Evolutionary conservation across 192 early-diverging fungal genomes (phyloP).

Genomic region (Coemansia sp.): DNA sequence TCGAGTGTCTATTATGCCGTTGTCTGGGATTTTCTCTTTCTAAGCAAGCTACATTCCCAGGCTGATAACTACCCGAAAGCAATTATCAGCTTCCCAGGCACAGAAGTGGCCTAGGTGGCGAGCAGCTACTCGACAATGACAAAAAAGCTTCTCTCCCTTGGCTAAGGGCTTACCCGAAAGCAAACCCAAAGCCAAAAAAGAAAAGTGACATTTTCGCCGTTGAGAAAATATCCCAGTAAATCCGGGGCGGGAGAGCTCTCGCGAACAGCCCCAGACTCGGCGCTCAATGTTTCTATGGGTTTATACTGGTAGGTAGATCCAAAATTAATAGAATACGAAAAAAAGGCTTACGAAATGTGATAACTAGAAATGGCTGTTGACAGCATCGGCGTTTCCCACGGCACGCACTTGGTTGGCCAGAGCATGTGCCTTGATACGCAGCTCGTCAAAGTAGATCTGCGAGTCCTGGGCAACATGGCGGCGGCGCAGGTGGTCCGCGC

Average conservation of each 20-base stretch:
- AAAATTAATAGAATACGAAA: background rate
- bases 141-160: background rate
- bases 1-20: slow-evolving; percentile 27
- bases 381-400: slow-evolving; percentile 17
- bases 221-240: background rate
- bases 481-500: slow-evolving; percentile 60
- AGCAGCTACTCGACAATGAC: slow-evolving; percentile 19
- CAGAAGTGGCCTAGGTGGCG: slow-evolving; percentile 7
- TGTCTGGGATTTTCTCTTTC: slow-evolving; percentile 16
- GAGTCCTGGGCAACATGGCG: slow-evolving; percentile 68
- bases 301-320: background rate
- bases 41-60: slow-evolving; percentile 17
- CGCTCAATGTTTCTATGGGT: slow-evolving; percentile 6
- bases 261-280: background rate
- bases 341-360: too few species aligned
- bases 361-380: background rate
- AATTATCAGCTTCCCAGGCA: background rate
- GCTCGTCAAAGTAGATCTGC: slow-evolving; percentile 65
- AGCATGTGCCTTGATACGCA: slow-evolving; percentile 63
- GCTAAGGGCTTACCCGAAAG: background rate
- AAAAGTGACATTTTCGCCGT: background rate
- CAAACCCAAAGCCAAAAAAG: background rate
- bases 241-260: background rate
- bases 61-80: background rate
- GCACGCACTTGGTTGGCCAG: slow-evolving; percentile 56